Conservation (phyloP, 2,329 filamentous ascomycete genomes). For the Helotiales sp. region DNA sequence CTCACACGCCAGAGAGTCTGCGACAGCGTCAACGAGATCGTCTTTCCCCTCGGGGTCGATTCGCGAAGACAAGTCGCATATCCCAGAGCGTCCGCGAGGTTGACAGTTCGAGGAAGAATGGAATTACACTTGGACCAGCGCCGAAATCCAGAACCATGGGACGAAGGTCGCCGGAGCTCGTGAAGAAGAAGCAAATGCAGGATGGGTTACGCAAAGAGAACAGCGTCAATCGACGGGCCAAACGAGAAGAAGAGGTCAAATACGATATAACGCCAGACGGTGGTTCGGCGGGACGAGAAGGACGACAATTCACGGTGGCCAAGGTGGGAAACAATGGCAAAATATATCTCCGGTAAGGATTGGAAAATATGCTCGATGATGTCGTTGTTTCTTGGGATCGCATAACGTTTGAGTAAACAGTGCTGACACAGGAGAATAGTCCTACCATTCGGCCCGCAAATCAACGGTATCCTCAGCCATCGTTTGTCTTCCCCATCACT, state of each 20-base stretch:
- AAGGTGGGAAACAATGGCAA: constrained; percentile 83
- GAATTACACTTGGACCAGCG: constrained; percentile 27
- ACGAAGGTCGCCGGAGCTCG: constrained; percentile 24
- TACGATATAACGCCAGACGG: constrained; percentile 61
- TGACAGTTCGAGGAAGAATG: constrained; percentile 16
- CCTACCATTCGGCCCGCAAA: constrained; percentile 62
- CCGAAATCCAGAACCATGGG: constrained; percentile 25
- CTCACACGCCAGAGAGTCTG: constrained; percentile 32
- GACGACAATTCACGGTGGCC: constrained; percentile 65
- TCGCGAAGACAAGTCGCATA: constrained; percentile 24
- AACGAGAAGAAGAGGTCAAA: constrained; percentile 46
- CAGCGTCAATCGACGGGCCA: constrained; percentile 28
- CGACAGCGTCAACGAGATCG: constrained; percentile 38
- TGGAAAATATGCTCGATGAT: constrained; percentile 23
- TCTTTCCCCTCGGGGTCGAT: constrained; percentile 33
- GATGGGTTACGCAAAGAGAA: constrained; percentile 33
- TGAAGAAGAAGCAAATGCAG: constrained; percentile 28
- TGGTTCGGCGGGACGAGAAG: constrained; percentile 50
- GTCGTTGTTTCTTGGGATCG: constrained; percentile 14
- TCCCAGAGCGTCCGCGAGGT: constrained; percentile 27
- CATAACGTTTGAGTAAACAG: constrained; percentile 10
- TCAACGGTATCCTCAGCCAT: constrained; percentile 61
- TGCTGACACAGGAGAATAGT: constrained; percentile 40
- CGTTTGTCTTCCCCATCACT: constrained; percentile 60
- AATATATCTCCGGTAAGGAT: constrained; percentile 74